Percentiles rank a stretch among this genome's conserved stretches.
These are phyloP conservation scores for Aspergillaceae sp. DNA, from an alignment of 2,329 filamentous ascomycete species.

Conservation along the genomic window DNA sequence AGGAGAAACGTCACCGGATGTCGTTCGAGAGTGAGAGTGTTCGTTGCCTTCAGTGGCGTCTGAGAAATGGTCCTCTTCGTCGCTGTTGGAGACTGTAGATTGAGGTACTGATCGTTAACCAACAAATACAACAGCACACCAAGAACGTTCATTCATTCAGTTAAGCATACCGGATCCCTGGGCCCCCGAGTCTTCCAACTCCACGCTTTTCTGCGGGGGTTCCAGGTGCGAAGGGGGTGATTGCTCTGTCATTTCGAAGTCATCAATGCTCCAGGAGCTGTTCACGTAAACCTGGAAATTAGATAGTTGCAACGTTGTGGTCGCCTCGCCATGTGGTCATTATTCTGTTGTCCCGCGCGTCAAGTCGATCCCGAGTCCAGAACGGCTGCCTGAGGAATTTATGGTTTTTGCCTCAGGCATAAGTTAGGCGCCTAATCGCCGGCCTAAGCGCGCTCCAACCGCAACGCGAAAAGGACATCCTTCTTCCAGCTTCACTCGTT, in stretches of 20 bases:
- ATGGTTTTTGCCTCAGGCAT: conserved; percentile 11
- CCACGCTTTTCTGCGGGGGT: conserved; percentile 47
- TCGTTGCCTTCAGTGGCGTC: conserved; percentile 53
- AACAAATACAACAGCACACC: too few relatives aligned
- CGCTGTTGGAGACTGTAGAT: conserved; percentile 42
- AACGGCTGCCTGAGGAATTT: conserved; percentile 17
- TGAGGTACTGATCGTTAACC: conserved; percentile 6
- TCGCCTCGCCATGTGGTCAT: not conserved
- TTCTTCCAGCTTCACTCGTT: conserved; percentile 1
- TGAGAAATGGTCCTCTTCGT: conserved; percentile 55
- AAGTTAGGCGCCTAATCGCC: not conserved
- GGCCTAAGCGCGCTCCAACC: not conserved
- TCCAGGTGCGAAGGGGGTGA: conserved; percentile 38
- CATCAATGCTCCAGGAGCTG: too few relatives aligned
- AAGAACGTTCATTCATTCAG: too few relatives aligned
- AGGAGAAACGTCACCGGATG: conserved; percentile 41
- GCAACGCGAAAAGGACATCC: conserved; percentile 1
- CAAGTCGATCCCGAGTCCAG: conserved; percentile 25
- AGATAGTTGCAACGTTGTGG: too few relatives aligned
- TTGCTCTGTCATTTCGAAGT: conserved; percentile 28
- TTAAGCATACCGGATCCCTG: conserved; percentile 44
- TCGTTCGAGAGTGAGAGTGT: conserved; percentile 25
- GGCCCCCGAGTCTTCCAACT: conserved; percentile 49
- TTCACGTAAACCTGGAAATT: too few relatives aligned
- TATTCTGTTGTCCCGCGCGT: conserved; percentile 7